Evolutionary conservation across 2,329 filamentous ascomycete genomes (phyloP).

Genomic region (Aspergillus aculeatus): DNA sequence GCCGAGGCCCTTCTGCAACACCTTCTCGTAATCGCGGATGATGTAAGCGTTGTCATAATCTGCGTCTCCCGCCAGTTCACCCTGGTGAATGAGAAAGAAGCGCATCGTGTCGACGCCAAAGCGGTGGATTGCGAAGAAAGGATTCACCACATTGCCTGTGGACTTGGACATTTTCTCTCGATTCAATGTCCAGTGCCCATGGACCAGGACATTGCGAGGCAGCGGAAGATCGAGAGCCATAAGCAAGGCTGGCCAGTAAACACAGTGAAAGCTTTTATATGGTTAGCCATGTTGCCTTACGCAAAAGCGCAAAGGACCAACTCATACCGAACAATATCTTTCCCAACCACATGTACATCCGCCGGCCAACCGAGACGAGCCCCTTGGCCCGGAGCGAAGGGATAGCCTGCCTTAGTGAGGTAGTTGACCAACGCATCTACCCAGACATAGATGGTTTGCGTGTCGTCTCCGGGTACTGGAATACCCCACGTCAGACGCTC

Average conservation of each 20-base stretch:
- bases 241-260: conserved; percentile 97
- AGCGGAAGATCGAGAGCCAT: conserved; percentile 80
- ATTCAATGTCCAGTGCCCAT: conserved; percentile 94
- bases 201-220: conserved; percentile 77
- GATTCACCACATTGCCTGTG: conserved; percentile 90
- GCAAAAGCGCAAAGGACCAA: not conserved
- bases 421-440: conserved; percentile 95
- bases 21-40: conserved; percentile 73
- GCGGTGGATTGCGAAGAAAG: conserved; percentile 83
- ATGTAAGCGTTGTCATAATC: conserved; percentile 82
- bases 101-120: conserved; percentile 87
- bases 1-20: conserved; percentile 73
- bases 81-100: conserved; percentile 82
- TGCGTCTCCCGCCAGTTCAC: conserved; percentile 72
- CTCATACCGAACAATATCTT: conserved; percentile 77
- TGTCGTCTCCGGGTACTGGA: conserved; percentile 75
- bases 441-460: conserved; percentile 97
- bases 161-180: conserved; percentile 96
- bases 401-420: conserved; percentile 82
- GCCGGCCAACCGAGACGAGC: conserved; percentile 75
- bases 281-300: conserved; percentile 15
- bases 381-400: conserved; percentile 64
- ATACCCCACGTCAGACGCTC: conserved; percentile 84
- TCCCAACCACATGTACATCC: conserved; percentile 88
- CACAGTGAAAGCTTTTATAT: conserved; percentile 71